Evolutionary conservation across 2,329 filamentous ascomycete genomes (phyloP), one percentile per base, ranked within the genome.

Genomic region (Colletotrichum graminicola): DNA sequence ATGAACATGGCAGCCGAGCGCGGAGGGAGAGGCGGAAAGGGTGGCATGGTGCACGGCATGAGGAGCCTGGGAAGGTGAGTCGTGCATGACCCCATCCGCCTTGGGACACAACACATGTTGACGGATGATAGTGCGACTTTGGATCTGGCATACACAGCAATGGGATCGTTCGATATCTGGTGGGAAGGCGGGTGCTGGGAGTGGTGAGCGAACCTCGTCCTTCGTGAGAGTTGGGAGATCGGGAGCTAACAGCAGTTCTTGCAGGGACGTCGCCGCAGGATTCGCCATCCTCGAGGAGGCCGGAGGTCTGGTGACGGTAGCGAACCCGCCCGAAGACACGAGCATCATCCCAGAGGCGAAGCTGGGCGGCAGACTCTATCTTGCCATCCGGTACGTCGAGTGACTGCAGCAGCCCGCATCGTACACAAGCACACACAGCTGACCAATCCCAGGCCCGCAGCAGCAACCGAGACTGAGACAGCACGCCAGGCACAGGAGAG

Each of bases 171-270:
- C 74, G 92, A 94, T 80, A 93, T 94, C 14, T 94, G 92, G 92
- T 94, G 92, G 92, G 92, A 94, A 78, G 92, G 92, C 3, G 92
- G 92, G 0, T 94, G 92, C 76, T 94, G 92, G 92, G 93, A 94
- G 80, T 94, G 92, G 90, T 91, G 76, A 74, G 85, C 79, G 2
- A 73, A 29, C 21, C 64, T 32, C 11, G 29, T 12, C n/a, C 51
- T 36, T 16, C 94, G 75, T 92, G 26, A 32, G 23, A 32, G n/a
- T 2, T 3, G 32, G 5, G 52, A 11, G 21, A 18, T n/a, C 94
- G 4, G 91, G 92, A 1, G 92, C 92, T 60, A 18, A 72, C 67
- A n/a, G 69, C 39, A 18, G 21, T 39, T 43, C 32, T 18, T 18
- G 55, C 70, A 87, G 87, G 92, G 93, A 94, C 75, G 92, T 94